Evolutionary conservation across 1,284 basidiomycete species (phyloP), one percentile per base, ranked within the genome.

Genomic region (Tranzscheliella williamsii): DNA sequence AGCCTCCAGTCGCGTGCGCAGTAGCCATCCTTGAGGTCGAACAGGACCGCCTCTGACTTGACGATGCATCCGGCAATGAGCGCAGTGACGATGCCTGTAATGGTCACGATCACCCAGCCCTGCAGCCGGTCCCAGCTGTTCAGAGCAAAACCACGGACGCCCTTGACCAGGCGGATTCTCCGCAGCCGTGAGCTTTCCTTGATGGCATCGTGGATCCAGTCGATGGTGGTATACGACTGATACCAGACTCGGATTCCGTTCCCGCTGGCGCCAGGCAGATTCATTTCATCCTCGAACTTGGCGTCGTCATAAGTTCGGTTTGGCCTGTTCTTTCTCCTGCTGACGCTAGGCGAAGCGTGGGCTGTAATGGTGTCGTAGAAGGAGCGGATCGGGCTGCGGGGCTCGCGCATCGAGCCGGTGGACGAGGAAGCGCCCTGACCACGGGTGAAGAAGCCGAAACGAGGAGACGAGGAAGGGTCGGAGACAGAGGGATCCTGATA

Each of bases 1-100:
- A 84, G 86, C 79, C 84, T 87, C 86, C 87, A 89, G 2, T 82
- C 81, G 0, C 79, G 78, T 2, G 75, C 72, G 78, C 93, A 97
- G 76, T 89, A 91, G 0, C 94, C 94, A 45, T 91, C 89, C 79
- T 97, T 97, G 62, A 88, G 78, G 76, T 95, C 91, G 72, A 96
- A 97, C n/a, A 97, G 81, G 82, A 86, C 87, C 75, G 90, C 88
- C 74, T 98, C 94, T 47, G 84, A 83, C 23, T 89, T 85, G 30
- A 94, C 85, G 66, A 98, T 89, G 42, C 88, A 79, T 75, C 91
- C 96, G 0, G 94, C 94, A 27, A 90, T 81, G 38, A 72, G 40
- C 15, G 70, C 68, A 17, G 64, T 69, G 38, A 71, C 16, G 33
- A 72, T 44, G 38, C 70, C 70, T 24, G 82, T 76, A 39, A 94